Percentiles rank a stretch among this genome's conserved stretches.
Conservation (phyloP, 345 rosid genomes). For the Lagerstroemia speciosa region DNA sequence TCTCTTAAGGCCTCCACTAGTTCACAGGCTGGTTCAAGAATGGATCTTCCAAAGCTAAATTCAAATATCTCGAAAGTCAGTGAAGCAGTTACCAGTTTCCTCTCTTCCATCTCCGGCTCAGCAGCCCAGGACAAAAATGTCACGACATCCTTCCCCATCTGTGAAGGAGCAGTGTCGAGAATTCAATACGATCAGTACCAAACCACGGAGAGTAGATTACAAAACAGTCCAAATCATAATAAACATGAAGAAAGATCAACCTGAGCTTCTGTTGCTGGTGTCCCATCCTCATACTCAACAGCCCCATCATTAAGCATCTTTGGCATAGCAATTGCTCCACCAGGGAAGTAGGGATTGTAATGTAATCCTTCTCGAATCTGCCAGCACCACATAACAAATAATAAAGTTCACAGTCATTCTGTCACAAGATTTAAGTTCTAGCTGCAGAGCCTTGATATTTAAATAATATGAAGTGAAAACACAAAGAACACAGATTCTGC, state of each 20-base stretch:
- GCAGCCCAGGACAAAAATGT: constrained; percentile 95
- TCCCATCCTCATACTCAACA: constrained; percentile 95
- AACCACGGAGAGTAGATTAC: neutral
- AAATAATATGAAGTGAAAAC: neutral
- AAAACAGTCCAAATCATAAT: neutral
- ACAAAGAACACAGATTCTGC: neutral
- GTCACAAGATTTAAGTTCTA: neutral
- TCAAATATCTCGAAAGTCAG: neutral
- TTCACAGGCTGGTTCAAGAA: neutral
- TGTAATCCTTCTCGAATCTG: constrained; percentile 89
- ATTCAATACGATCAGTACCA: neutral
- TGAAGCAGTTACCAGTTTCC: constrained; percentile 59
- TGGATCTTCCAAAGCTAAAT: neutral
- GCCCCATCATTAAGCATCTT: constrained; percentile 97
- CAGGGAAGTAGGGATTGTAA: constrained; percentile 97
- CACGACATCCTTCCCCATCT: constrained; percentile 99
- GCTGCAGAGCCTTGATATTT: neutral
- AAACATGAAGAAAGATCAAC: constrained; percentile 29
- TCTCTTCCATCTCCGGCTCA: constrained; percentile 99
- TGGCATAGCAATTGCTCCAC: constrained; percentile 99
- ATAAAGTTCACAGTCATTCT: neutral
- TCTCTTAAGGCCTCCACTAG: neutral
- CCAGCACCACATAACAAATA: neutral
- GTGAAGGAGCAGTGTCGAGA: constrained; percentile 10
- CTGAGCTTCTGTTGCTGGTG: constrained; percentile 97